Base-by-base conservation (phyloP, 2,329 filamentous ascomycete genomes). In the Sporothrix schenckii region DNA sequence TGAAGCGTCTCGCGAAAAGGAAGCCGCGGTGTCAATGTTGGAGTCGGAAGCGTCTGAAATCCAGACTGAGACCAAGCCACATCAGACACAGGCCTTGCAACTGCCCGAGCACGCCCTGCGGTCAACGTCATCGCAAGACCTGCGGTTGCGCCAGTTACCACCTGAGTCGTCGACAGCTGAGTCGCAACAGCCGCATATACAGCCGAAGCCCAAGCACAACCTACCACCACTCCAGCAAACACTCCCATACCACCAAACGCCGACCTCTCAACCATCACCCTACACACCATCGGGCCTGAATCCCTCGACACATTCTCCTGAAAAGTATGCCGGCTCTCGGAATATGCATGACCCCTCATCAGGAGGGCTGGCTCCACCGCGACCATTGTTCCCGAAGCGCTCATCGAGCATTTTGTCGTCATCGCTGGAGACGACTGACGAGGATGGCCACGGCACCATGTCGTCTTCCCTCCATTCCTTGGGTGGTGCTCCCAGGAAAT, bases 361-460 rank as follows among this genome's bases (percentile, higher is more conserved):
- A n/a, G 75, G 80, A 3, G 80, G 82, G 2, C 79, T 88, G 56
- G 82, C 83, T 2, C 86, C 86, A 4, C 86, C 86, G 3, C 81
- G 83, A 13, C 76, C 82, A 7, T 72, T 83, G 24, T 86, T 85
- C 58, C 80, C 83, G 0, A 83, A 83, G 74, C 83, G 86, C 50
- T 83, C 86, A 10, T 86, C 87, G 0, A 90, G 89, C 74, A 85
- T 87, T 69, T 84, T 87, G 76, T 88, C 87, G n/a, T 84, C 86
- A 5, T 88, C 90, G 16, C 80, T 85, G 10, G 85, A 91, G 70
- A 88, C 87, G 39, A 89, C 88, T 1, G 92, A 94, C 66, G 91
- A 93, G 69, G 92, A 94, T 68, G 85, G 84, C 60, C 81, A 85
- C 19, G 80, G 79, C 71, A 85, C 85, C 60, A 83, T 89, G 77